Percentiles rank a stretch among this genome's conserved stretches.
Evolutionary conservation across 345 rosid genomes (phyloP).

Genomic region (Brassica incana): DNA sequence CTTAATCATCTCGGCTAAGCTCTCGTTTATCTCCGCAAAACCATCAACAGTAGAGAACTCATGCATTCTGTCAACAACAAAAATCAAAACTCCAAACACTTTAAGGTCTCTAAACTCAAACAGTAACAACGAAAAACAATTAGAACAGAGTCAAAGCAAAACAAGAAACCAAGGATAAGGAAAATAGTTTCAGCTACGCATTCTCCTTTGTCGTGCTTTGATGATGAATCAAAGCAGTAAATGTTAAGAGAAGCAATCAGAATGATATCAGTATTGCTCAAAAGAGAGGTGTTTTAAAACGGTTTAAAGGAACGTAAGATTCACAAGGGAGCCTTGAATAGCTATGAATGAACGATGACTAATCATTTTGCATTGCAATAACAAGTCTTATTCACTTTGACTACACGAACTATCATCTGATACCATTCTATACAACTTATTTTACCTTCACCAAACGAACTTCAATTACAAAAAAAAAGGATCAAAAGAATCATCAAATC

Average conservation of each 20-base stretch:
- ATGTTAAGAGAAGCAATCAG: neutral
- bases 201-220: neutral
- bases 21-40: slow-evolving; percentile 84
- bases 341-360: neutral
- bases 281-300: neutral
- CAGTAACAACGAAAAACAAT: neutral
- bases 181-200: neutral
- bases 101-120: neutral
- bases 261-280: neutral
- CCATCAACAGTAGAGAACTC: slow-evolving; percentile 91
- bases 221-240: neutral
- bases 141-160: neutral
- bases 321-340: neutral
- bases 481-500: neutral
- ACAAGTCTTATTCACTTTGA: neutral
- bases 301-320: slow-evolving; percentile 9
- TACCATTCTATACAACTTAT: neutral
- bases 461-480: neutral
- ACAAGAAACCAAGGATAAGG: neutral
- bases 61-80: slow-evolving; percentile 61
- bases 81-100: neutral
- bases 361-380: neutral
- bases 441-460: neutral
- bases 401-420: neutral
- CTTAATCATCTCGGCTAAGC: slow-evolving; percentile 89